These are phyloP conservation scores for Fusarium lateritium DNA, from an alignment of 2,329 filamentous ascomycete species.

Conservation along the genomic window DNA sequence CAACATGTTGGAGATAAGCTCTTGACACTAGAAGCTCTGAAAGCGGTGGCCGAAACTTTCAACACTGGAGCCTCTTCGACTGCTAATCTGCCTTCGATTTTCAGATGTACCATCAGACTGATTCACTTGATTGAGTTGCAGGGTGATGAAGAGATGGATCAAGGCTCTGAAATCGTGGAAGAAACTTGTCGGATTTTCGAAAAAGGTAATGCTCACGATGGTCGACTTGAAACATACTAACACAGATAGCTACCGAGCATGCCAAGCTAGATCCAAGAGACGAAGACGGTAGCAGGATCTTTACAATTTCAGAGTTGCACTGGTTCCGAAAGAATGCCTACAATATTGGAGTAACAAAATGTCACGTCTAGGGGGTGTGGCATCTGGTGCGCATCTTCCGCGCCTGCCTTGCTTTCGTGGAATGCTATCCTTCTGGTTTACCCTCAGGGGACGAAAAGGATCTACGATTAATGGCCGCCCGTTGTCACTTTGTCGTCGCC, in stretches of 20 bases:
- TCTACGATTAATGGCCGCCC: constrained; percentile 71
- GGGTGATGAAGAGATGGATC: constrained; percentile 21
- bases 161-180: constrained; percentile 49
- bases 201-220: constrained; percentile 53
- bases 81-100: constrained; percentile 55
- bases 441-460: constrained; percentile 60
- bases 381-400: constrained; percentile 70
- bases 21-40: constrained; percentile 64
- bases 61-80: constrained; percentile 35
- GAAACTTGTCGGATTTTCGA: constrained; percentile 70
- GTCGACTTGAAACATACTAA: constrained; percentile 24
- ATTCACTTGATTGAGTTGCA: constrained; percentile 60
- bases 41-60: constrained; percentile 52
- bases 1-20: constrained; percentile 74
- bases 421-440: constrained; percentile 65
- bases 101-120: constrained; percentile 68
- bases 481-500: constrained; percentile 79
- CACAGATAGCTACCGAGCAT: constrained; percentile 46
- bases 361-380: constrained; percentile 66
- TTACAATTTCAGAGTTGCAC: constrained; percentile 77
- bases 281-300: constrained; percentile 62
- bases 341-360: constrained; percentile 78
- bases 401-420: constrained; percentile 67
- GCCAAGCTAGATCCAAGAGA: constrained; percentile 56
- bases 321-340: constrained; percentile 91